phyloP scores from a whole-genome alignment of 1,284 basidiomycete genomes.

The Cryptococcus sp. region DNA sequence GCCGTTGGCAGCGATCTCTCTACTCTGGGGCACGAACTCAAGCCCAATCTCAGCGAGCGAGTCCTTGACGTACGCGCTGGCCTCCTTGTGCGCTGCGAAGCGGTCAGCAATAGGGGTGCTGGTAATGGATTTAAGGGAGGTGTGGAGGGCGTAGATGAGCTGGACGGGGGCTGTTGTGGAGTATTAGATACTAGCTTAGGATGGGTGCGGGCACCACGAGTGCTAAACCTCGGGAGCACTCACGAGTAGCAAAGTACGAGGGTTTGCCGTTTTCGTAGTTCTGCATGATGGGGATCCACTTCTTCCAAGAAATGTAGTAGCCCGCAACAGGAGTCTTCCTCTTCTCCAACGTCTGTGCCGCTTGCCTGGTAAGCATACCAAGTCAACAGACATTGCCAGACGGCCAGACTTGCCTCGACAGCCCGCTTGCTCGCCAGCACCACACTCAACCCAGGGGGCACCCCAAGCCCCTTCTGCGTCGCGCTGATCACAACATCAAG shows the following conservation, averaged over 20 bases:
- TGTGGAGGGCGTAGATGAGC: slow-evolving; percentile 85
- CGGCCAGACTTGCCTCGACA: slow-evolving; percentile 55
- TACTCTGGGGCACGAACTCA: slow-evolving; percentile 61
- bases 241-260: slow-evolving; percentile 86
- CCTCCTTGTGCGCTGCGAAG: slow-evolving; percentile 71
- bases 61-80: slow-evolving; percentile 69
- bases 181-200: no score
- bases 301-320: slow-evolving; percentile 90
- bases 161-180: slow-evolving; percentile 64
- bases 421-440: slow-evolving; percentile 78
- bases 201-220: no score
- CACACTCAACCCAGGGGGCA: slow-evolving; percentile 90
- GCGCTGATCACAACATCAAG: slow-evolving; percentile 87
- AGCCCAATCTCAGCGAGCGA: slow-evolving; percentile 69
- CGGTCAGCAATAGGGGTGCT: slow-evolving; percentile 67
- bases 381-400: neutral
- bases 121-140: slow-evolving; percentile 72
- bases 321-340: slow-evolving; percentile 68
- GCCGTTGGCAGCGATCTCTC: slow-evolving; percentile 75
- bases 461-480: slow-evolving; percentile 91
- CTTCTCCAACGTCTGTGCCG: slow-evolving; percentile 60
- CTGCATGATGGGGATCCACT: slow-evolving; percentile 93
- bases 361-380: no score
- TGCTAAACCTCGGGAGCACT: no score
- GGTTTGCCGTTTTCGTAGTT: slow-evolving; percentile 60